Base-by-base conservation (phyloP, 2,329 filamentous ascomycete genomes). In the Colletotrichum spaethianum region DNA sequence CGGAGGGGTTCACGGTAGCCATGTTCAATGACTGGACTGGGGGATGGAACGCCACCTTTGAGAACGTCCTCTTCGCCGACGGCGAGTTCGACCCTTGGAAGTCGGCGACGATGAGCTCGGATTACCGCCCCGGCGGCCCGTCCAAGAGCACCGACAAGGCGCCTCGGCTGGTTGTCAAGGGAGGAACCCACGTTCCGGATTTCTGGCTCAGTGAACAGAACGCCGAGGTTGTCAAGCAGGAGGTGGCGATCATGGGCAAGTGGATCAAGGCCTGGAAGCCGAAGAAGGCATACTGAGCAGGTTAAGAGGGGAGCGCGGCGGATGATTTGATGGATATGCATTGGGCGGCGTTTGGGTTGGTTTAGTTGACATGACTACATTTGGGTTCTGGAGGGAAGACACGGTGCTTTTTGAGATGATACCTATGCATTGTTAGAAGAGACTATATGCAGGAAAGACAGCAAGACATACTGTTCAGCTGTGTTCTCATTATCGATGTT, bases 41-140 rank as follows among this genome's bases (percentile, higher is more conserved):
- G 16, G 70, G 50, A 3, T 66, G 71, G 65, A 42, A 66, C 33
- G 70, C 70, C n/a, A 46, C 53, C 16, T 66, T 52, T n/a, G 44
- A 71, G 31, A 71, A 73, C 5, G 70, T 74, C 36, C 56, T 73
- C 23, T 74, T 73, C 46, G 12, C 55, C 33, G 53, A 74, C 31
- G 73, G 71, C 31, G 73, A 74, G 56, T 62, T 59, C 18, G 66
- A 74, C 56, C 66, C 62, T 12, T 71, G 73, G 73, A 70, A 40
- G 28, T 62, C 60, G 38, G 73, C 70, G 6, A 66, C 56, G 26
- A 57, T 71, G 53, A 73, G 61, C 65, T 70, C 70, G 7, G 44
- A n/a, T 3, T 70, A 61, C 23, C 70, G 73, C 5, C 71, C 73
- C 1, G 50, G 73, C 14, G 61, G 73, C 2, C 71, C 66, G 9